phyloP scores from a whole-genome alignment of 2,329 filamentous ascomycete species.

The Pezicula neosporulosa region DNA sequence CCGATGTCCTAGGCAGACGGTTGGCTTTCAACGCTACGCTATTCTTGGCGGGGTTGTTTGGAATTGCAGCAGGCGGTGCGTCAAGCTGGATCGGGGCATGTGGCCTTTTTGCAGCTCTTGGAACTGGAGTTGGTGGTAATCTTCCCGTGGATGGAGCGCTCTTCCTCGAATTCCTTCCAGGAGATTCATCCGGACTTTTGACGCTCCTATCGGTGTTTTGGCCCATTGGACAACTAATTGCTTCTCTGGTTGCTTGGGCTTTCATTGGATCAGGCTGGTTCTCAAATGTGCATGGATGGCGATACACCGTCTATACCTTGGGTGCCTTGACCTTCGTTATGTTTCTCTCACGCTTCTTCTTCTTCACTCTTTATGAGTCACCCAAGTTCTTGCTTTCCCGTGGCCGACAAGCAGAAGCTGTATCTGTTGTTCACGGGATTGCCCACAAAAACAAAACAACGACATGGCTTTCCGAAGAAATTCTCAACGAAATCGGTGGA shows the following conservation, averaged over 20 bases:
- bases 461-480: slow-evolving; percentile 75
- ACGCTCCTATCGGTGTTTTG: slow-evolving; percentile 85
- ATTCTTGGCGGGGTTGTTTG: slow-evolving; percentile 71
- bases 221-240: slow-evolving; percentile 76
- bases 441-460: slow-evolving; percentile 66
- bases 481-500: slow-evolving; percentile 52
- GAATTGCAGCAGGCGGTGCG: slow-evolving; percentile 64
- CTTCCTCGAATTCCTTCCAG: slow-evolving; percentile 80
- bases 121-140: slow-evolving; percentile 71
- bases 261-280: slow-evolving; percentile 54
- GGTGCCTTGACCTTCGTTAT: slow-evolving; percentile 72
- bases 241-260: slow-evolving; percentile 70
- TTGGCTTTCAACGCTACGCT: slow-evolving; percentile 80
- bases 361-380: slow-evolving; percentile 81
- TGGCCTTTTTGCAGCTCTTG: slow-evolving; percentile 56
- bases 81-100: slow-evolving; percentile 65
- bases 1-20: slow-evolving; percentile 74
- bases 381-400: slow-evolving; percentile 77
- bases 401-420: slow-evolving; percentile 75
- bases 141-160: slow-evolving; percentile 76
- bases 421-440: slow-evolving; percentile 75
- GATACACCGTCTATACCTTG: slow-evolving; percentile 68
- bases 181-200: slow-evolving; percentile 67
- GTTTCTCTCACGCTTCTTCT: slow-evolving; percentile 74
- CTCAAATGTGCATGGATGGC: slow-evolving; percentile 67